Conservation (phyloP, 1,284 basidiomycete genomes). For the Hypsizygus ulmarius region DNA sequence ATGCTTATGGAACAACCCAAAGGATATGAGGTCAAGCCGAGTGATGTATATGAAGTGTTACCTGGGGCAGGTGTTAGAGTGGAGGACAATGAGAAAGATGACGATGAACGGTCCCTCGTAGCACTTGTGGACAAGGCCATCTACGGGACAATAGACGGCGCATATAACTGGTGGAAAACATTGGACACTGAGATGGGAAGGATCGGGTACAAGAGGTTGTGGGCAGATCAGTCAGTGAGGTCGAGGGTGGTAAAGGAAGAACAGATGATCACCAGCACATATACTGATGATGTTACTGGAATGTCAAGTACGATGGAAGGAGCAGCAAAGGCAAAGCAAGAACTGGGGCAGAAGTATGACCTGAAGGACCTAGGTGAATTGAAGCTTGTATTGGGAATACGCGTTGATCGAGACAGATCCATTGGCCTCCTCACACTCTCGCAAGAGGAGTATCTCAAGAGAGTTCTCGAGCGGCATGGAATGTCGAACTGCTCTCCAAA, state of each 20-base stretch:
- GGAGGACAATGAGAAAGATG: slow-evolving; percentile 10
- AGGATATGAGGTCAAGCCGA: too few relatives aligned
- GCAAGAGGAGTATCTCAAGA: slow-evolving; percentile 23
- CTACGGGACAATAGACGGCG: slow-evolving; percentile 29
- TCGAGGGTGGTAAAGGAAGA: slow-evolving; percentile 6
- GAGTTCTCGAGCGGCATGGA: slow-evolving; percentile 20
- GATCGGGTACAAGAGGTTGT: slow-evolving; percentile 15
- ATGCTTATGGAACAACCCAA: too few relatives aligned
- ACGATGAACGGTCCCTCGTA: too few relatives aligned
- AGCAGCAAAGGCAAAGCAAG: slow-evolving; percentile 5
- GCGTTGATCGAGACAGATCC: slow-evolving; percentile 15
- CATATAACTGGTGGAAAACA: slow-evolving; percentile 23
- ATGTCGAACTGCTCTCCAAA: slow-evolving; percentile 21
- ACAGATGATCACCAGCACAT: slow-evolving; percentile 20
- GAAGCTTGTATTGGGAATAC: slow-evolving; percentile 21
- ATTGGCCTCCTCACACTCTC: slow-evolving; percentile 20
- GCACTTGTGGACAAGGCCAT: slow-evolving; percentile 20
- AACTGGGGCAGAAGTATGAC: slow-evolving; percentile 13
- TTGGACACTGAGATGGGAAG: slow-evolving; percentile 12
- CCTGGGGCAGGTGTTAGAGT: slow-evolving; percentile 16
- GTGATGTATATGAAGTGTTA: slow-evolving; percentile 26
- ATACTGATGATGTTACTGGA: slow-evolving; percentile 20
- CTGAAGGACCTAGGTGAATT: slow-evolving; percentile 19
- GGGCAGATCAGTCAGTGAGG: slow-evolving; percentile 19
- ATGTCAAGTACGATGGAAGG: slow-evolving; percentile 15